Evolutionary conservation across 2,329 filamentous ascomycete species (phyloP), one percentile per base, ranked within the genome.

Genomic region (Fusarium equiseti): DNA sequence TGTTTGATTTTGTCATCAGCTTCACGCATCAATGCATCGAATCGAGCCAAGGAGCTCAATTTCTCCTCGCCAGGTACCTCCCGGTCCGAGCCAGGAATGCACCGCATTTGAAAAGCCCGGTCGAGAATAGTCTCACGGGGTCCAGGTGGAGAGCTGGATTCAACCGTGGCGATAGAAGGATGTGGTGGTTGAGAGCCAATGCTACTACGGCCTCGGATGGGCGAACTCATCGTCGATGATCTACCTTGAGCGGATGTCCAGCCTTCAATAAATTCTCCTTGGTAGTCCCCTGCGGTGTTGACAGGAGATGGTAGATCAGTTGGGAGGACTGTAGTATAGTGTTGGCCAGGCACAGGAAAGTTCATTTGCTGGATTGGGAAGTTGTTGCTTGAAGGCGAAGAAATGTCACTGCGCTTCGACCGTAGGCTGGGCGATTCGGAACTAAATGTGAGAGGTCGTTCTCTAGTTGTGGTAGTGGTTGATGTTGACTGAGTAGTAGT

Each of bases 71-170:
- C 88, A 1, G 85, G 84, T 4, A 83, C 71, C 52, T 86, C 82
- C 10, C 80, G 79, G 13, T 89, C 88, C 4, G 87, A 87, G 8
- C 89, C 89, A 18, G 89, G 89, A 35, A 91, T 90, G 61, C 82
- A 88, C 11, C 87, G 83, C 79, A 91, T 79, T 71, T 90, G 88
- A 72, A 91, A 91, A 0, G 89, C 89, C 42, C 89, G 81, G 75
- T 91, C 89, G n/a, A 91, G 78, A 54, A 91, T 91, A 0, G 89
- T 90, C 77, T 91, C 89, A 18, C 89, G 84, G 4, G 86, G 87
- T 1, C 78, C 80, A 3, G 86, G 85, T 1, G 87, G 87, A 0
- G 87, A 86, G 71, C 82, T 83, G 3, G 84, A 83, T 43, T 76
- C 74, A 16, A 70, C 69, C 16, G 84, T 80, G 4, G 82, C 72